Percentiles rank a stretch among this genome's conserved stretches.
These are phyloP conservation scores for Sanguinoderma infundibulare DNA, from an alignment of 1,284 basidiomycete genomes.

Conservation along the genomic window DNA sequence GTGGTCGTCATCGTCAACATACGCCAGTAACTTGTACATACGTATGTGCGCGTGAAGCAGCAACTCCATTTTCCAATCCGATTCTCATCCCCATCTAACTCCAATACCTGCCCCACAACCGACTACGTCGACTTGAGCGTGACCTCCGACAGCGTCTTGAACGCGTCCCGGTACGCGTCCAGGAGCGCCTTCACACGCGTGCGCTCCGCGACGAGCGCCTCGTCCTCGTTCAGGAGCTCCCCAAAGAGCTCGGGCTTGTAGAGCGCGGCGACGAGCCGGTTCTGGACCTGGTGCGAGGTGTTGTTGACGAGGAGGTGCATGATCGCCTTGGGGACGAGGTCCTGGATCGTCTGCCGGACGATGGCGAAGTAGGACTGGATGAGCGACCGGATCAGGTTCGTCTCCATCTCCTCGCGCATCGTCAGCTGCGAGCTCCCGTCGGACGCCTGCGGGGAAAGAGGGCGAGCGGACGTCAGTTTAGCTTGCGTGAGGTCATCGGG, in stretches of 20 bases:
- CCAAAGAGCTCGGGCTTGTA: constrained; percentile 96
- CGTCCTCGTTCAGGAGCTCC: constrained; percentile 95
- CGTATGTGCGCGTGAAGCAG: neutral
- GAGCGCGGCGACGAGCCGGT: constrained; percentile 88
- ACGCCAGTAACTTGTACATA: neutral
- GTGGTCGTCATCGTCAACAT: neutral
- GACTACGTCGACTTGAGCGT: constrained; percentile 73
- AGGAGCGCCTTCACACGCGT: constrained; percentile 92
- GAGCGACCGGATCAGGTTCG: constrained; percentile 90
- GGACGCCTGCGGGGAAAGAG: constrained; percentile 39
- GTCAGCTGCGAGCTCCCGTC: constrained; percentile 65
- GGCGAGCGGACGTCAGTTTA: neutral
- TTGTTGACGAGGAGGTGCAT: constrained; percentile 97
- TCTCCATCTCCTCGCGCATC: constrained; percentile 94
- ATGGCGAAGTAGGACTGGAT: constrained; percentile 97
- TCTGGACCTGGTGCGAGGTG: constrained; percentile 96
- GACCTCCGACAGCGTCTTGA: constrained; percentile 84
- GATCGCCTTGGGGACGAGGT: constrained; percentile 95
- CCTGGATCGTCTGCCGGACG: constrained; percentile 95
- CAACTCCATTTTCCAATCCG: neutral
- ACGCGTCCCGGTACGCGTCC: constrained; percentile 97
- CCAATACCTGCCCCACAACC: no score
- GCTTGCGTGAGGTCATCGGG: neutral
- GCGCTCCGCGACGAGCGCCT: constrained; percentile 91
- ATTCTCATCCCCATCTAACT: neutral